Evolutionary conservation across 2,329 filamentous ascomycete genomes (phyloP).

Genomic region (Bipolaris cookei): DNA sequence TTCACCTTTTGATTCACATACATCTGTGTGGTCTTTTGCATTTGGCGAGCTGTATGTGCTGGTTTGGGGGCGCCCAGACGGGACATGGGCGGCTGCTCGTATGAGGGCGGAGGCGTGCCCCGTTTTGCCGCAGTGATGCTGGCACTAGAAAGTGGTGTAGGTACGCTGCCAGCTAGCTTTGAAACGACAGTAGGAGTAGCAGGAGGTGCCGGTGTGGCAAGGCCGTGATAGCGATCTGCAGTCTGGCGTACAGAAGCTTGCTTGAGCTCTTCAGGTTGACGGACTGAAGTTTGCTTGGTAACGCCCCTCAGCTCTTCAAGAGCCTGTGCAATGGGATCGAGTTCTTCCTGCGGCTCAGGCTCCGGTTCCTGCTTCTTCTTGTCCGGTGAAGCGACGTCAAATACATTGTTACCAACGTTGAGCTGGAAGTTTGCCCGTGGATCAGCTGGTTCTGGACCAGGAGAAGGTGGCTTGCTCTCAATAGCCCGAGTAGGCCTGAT

Average conservation of each 20-base stretch:
- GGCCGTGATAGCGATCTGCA: slow-evolving; percentile 95
- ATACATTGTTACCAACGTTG: slow-evolving; percentile 95
- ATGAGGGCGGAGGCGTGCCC: slow-evolving; percentile 85
- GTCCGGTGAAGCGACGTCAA: slow-evolving; percentile 85
- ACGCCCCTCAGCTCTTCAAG: slow-evolving; percentile 91
- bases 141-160: slow-evolving; percentile 54
- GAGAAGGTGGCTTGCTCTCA: slow-evolving; percentile 42
- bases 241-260: slow-evolving; percentile 82
- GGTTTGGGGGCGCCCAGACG: slow-evolving; percentile 87
- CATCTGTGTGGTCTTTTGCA: slow-evolving; percentile 93
- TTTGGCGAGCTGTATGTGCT: slow-evolving; percentile 89
- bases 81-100: slow-evolving; percentile 73
- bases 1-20: slow-evolving; percentile 82
- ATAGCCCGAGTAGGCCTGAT: slow-evolving; percentile 38
- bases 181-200: slow-evolving; percentile 49
- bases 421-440: slow-evolving; percentile 91
- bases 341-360: slow-evolving; percentile 62
- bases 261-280: slow-evolving; percentile 80
- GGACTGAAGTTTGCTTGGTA: slow-evolving; percentile 76
- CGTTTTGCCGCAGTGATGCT: slow-evolving; percentile 64
- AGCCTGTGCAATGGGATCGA: slow-evolving; percentile 89
- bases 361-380: slow-evolving; percentile 55
- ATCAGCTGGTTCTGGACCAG: slow-evolving; percentile 79
- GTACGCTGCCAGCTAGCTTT: slow-evolving; percentile 50
- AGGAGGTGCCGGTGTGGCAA: slow-evolving; percentile 74